phyloP scores from a whole-genome alignment of 164 flowering plant species.

The Magnolia sinica region DNA sequence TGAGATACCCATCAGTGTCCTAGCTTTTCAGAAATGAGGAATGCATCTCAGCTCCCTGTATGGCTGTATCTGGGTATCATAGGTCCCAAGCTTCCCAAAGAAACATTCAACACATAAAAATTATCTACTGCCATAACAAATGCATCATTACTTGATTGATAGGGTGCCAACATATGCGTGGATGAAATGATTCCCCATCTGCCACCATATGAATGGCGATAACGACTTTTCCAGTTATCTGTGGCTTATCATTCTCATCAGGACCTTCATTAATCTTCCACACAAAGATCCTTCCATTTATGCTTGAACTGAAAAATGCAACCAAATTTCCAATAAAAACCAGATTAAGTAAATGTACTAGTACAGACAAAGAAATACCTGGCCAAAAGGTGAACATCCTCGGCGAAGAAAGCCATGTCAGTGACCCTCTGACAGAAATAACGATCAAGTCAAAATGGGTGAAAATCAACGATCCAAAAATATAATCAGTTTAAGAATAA shows the following conservation, averaged over 20 bases:
- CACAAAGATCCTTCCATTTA: constrained; percentile 74
- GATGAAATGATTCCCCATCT: constrained; percentile 61
- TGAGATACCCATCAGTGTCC: neutral
- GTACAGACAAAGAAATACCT: constrained; percentile 43
- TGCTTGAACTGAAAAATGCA: constrained; percentile 58
- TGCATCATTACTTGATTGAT: constrained; percentile 74
- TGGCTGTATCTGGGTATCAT: neutral
- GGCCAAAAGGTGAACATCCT: constrained; percentile 92
- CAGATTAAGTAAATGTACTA: neutral
- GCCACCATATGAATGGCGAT: constrained; percentile 66
- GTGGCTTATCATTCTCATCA: constrained; percentile 76
- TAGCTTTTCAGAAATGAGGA: neutral
- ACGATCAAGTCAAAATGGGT: neutral
- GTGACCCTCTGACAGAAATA: constrained; percentile 69
- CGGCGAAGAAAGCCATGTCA: constrained; percentile 97
- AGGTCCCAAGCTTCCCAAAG: neutral
- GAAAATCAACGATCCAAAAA: neutral
- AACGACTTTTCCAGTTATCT: constrained; percentile 63
- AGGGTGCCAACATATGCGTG: constrained; percentile 93
- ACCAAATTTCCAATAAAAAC: neutral
- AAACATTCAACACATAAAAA: neutral
- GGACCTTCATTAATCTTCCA: constrained; percentile 92
- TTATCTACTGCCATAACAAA: neutral
- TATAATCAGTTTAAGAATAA: too few species aligned
- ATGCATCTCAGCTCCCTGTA: neutral